These are phyloP conservation scores for Penicillium daleae DNA, from an alignment of 495 filamentous ascomycete genomes.

Conservation along the genomic window DNA sequence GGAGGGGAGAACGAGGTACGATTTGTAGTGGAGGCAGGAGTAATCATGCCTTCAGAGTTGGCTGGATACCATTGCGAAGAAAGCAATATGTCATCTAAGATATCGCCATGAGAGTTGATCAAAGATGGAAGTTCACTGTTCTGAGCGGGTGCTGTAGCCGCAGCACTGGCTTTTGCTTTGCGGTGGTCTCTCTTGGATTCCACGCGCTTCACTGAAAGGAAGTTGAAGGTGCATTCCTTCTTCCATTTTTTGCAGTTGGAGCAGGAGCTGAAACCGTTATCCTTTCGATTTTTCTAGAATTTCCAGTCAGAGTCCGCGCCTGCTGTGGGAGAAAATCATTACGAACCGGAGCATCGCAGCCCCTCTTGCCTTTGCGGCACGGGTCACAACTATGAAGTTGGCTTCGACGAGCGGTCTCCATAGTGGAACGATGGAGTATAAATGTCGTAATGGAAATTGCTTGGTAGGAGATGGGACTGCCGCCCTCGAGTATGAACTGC, in stretches of 20 bases:
- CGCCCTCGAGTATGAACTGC: not conserved
- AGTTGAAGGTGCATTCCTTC: slow-evolving; percentile 40
- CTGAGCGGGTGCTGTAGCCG: not conserved
- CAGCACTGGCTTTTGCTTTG: not conserved
- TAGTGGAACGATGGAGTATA: slow-evolving; percentile 1
- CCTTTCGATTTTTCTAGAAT: slow-evolving; percentile 16
- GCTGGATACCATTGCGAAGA: slow-evolving; percentile 9
- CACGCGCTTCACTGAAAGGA: slow-evolving; percentile 20
- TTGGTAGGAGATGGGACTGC: not conserved
- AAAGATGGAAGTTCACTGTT: not conserved
- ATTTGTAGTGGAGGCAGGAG: not conserved
- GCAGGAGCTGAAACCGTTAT: slow-evolving; percentile 24
- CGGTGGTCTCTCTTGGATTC: slow-evolving; percentile 12
- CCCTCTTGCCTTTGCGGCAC: slow-evolving; percentile 49
- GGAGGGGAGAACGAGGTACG: slow-evolving; percentile 6
- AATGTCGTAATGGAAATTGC: not conserved
- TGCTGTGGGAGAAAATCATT: not conserved
- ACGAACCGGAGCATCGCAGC: slow-evolving; percentile 42
- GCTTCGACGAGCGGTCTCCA: slow-evolving; percentile 24
- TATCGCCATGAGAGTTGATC: not conserved
- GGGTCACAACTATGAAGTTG: slow-evolving; percentile 50
- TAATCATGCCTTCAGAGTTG: not conserved
- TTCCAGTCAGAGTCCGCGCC: slow-evolving; percentile 7
- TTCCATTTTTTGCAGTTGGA: slow-evolving; percentile 34
- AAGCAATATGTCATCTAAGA: slow-evolving; percentile 8